These are phyloP conservation scores for Ophiostoma himal-ulmi DNA, from an alignment of 2,329 filamentous ascomycete genomes.

Conservation along the genomic window DNA sequence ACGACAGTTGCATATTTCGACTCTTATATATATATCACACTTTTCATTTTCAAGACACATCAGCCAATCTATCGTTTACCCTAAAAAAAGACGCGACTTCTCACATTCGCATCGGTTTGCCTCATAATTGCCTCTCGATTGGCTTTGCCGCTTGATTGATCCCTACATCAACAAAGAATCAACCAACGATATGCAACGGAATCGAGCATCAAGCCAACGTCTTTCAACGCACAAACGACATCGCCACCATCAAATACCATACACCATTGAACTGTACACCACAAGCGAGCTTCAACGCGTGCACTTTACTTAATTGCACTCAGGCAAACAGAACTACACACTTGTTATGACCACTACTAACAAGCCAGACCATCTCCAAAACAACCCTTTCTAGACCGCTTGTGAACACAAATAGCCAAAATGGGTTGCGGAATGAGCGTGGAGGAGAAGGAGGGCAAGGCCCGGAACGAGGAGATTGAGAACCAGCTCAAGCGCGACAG, in stretches of 20 bases:
- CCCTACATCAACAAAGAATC: too few relatives aligned
- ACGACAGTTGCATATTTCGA: neutral
- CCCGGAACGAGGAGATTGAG: constrained; percentile 99
- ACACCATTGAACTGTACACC: neutral
- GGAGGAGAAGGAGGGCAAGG: constrained; percentile 99
- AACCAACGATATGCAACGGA: too few relatives aligned
- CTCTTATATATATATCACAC: neutral
- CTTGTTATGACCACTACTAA: neutral
- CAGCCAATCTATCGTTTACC: neutral
- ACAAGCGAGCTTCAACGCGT: neutral
- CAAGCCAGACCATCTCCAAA: neutral
- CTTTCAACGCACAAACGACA: neutral
- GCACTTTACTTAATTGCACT: too few relatives aligned
- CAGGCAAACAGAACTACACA: neutral
- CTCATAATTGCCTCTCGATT: neutral
- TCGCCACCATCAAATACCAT: neutral
- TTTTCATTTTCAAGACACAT: neutral
- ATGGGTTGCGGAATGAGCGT: constrained; percentile 99
- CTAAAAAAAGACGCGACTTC: neutral
- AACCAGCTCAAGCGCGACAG: constrained; percentile 98
- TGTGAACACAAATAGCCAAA: constrained; percentile 44
- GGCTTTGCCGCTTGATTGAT: neutral
- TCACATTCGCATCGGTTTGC: too few relatives aligned
- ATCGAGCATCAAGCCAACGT: too few relatives aligned
- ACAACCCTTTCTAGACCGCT: neutral